Conservation (phyloP, 768 basidiomycete genomes). For the Hygrocybe punicea region DNA sequence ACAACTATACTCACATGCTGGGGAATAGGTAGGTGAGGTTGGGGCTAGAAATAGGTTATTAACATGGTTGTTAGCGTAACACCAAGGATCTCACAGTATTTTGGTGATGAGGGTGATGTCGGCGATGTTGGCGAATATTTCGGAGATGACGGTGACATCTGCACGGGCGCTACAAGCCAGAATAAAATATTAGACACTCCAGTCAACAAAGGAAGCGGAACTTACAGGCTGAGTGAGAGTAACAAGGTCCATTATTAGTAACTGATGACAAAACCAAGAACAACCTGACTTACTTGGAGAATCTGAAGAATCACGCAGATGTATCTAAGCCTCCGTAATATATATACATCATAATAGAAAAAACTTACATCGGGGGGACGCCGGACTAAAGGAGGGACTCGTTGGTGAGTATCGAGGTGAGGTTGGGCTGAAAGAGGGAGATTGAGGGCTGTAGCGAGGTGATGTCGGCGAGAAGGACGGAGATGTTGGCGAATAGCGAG, state of each 20-base stretch:
- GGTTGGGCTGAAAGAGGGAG: conserved; percentile 86
- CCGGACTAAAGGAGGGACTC: conserved; percentile 86
- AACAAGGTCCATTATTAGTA: conserved; percentile 4
- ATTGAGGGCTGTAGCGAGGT: conserved; percentile 82
- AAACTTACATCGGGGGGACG: conserved; percentile 83
- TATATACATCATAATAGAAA: conserved; percentile 6
- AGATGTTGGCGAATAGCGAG: conserved; percentile 81
- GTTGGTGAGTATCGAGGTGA: conserved; percentile 88
- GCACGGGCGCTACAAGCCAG: conserved; percentile 57
- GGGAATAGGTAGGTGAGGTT: conserved; percentile 84
- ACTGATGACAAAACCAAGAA: conserved; percentile 22
- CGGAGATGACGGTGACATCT: conserved; percentile 86
- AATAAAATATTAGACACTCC: conserved; percentile 1
- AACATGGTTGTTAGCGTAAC: background rate
- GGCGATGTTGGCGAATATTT: conserved; percentile 94
- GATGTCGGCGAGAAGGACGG: conserved; percentile 84
- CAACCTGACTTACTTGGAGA: conserved; percentile 65
- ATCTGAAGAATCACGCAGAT: conserved; percentile 41
- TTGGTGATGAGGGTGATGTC: conserved; percentile 88
- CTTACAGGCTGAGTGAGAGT: conserved; percentile 55
- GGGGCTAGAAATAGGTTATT: conserved; percentile 51
- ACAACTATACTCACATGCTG: conserved; percentile 62
- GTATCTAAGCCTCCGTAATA: conserved; percentile 18
- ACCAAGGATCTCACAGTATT: conserved; percentile 65
- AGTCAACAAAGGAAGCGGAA: conserved; percentile 13